Evolutionary conservation across 2,329 filamentous ascomycete genomes (phyloP).

Genomic region (Neofusicoccum ribis): DNA sequence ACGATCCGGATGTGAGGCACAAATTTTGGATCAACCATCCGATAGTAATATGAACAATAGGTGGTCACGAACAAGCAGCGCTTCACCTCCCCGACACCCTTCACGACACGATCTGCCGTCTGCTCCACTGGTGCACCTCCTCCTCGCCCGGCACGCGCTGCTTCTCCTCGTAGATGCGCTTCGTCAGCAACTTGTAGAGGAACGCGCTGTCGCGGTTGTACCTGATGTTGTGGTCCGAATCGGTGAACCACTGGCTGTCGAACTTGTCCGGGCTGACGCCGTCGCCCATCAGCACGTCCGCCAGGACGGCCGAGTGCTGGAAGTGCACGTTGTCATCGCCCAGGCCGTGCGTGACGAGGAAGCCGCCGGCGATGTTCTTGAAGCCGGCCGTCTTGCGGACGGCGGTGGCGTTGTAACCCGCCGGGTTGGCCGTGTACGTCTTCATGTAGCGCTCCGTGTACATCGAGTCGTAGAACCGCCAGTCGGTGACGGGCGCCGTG

Average conservation of each 20-base stretch:
- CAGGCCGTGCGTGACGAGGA: slow-evolving; percentile 65
- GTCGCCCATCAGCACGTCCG: slow-evolving; percentile 61
- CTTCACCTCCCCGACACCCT: not conserved
- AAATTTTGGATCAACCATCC: no score
- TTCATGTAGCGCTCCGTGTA: slow-evolving; percentile 77
- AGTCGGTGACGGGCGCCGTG: slow-evolving; percentile 67
- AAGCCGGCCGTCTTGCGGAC: slow-evolving; percentile 62
- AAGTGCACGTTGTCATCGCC: slow-evolving; percentile 74
- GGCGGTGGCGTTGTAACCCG: slow-evolving; percentile 62
- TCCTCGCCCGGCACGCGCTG: slow-evolving; percentile 36
- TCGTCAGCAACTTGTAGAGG: slow-evolving; percentile 64
- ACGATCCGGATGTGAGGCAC: no score
- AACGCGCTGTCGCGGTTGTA: slow-evolving; percentile 59
- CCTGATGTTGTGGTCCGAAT: slow-evolving; percentile 61
- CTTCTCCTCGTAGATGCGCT: slow-evolving; percentile 63
- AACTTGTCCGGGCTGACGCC: slow-evolving; percentile 63
- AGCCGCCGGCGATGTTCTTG: slow-evolving; percentile 60
- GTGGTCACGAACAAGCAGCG: no score
- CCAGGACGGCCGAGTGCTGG: slow-evolving; percentile 63
- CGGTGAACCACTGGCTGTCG: slow-evolving; percentile 60
- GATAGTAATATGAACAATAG: no score
- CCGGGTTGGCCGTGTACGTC: slow-evolving; percentile 55
- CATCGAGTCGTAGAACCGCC: slow-evolving; percentile 70
- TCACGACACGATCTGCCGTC: not conserved
- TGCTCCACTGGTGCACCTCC: slow-evolving; percentile 7